Percentiles rank a stretch among this genome's conserved stretches.
Evolutionary conservation across 257 asterid species (phyloP).

Genomic region (Sherardia arvensis): DNA sequence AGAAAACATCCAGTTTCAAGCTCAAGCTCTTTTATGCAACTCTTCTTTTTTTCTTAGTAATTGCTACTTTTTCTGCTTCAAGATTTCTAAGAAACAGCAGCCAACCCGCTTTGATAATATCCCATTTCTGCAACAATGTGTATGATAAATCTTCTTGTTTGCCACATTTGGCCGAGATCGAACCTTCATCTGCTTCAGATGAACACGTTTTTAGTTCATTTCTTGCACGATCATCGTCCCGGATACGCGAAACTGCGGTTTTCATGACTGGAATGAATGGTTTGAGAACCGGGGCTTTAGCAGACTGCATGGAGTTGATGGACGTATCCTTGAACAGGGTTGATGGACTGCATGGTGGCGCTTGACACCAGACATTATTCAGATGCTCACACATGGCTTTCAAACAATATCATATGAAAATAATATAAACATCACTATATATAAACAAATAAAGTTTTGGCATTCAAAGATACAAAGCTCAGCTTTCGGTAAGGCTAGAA

Average conservation of each 20-base stretch:
- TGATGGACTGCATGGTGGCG: constrained; percentile 14
- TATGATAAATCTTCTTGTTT: too few relatives aligned
- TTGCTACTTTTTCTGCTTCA: neutral
- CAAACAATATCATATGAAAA: too few relatives aligned
- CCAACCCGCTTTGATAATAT: neutral
- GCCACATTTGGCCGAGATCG: too few relatives aligned
- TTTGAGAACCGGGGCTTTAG: constrained; percentile 5
- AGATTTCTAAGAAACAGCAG: neutral
- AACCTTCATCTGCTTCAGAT: too few relatives aligned
- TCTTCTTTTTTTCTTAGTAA: too few relatives aligned
- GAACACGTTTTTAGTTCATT: constrained; percentile 1
- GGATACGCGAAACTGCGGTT: constrained; percentile 3
- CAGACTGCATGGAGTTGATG: constrained; percentile 25
- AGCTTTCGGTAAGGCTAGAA: too few relatives aligned
- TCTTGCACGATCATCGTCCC: constrained; percentile 5
- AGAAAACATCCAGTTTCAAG: too few relatives aligned
- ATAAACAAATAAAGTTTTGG: too few relatives aligned
- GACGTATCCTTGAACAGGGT: constrained; percentile 21
- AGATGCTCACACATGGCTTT: constrained; percentile 23
- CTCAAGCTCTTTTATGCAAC: too few relatives aligned
- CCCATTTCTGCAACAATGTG: neutral
- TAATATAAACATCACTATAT: too few relatives aligned
- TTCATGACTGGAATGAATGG: constrained; percentile 9
- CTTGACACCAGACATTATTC: too few relatives aligned
- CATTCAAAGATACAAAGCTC: too few relatives aligned